A percentile compares a stretch with the other conserved stretches of the same genome.
Evolutionary conservation across 768 basidiomycete genomes (phyloP).

Genomic region (Tulasnella sp.): DNA sequence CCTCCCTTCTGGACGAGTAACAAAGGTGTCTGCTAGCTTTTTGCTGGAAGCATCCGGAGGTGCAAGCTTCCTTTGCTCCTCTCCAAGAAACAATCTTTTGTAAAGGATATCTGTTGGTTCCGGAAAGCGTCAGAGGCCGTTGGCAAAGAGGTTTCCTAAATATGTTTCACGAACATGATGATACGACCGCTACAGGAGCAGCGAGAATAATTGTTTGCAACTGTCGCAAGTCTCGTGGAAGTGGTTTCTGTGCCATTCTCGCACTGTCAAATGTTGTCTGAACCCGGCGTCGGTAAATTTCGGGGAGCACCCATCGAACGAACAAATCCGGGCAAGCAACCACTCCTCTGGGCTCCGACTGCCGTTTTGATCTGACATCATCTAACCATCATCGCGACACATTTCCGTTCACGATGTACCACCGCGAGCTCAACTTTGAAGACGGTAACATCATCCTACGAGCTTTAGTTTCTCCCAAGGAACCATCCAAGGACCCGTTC

Average conservation of each 20-base stretch:
- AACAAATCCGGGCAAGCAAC: background rate
- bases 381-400: background rate
- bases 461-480: background rate
- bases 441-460: background rate
- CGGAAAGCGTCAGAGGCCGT: conserved; percentile 5
- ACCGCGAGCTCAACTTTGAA: background rate
- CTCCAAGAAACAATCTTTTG: conserved; percentile 55
- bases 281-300: background rate
- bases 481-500: background rate
- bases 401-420: background rate
- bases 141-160: background rate
- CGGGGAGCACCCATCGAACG: background rate
- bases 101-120: conserved; percentile 55
- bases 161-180: conserved; percentile 48
- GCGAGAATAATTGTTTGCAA: conserved; percentile 57
- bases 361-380: background rate
- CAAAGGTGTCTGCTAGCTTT: conserved; percentile 23
- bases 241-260: background rate
- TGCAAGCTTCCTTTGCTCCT: conserved; percentile 40
- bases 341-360: background rate
- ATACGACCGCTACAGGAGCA: conserved; percentile 60
- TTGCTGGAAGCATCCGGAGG: background rate
- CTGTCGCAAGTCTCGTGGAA: conserved; percentile 40
- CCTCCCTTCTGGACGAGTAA: background rate
- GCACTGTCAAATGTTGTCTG: background rate